Conservation (phyloP, 805 yeast genomes). For the Nakazawaea wickerhamii region DNA sequence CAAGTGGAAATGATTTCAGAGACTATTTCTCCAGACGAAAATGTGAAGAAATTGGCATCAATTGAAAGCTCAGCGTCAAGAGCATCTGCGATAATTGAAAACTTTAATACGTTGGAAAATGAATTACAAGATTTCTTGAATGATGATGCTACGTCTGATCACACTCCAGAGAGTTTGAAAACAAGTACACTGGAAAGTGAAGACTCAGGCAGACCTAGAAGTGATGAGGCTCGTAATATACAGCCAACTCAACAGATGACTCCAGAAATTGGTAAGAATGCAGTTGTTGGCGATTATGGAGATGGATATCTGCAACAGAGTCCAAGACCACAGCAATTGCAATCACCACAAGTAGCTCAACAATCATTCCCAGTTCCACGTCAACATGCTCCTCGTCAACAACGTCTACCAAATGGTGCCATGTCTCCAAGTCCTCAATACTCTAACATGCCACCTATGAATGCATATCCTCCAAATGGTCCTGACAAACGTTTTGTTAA, state of each 20-base stretch:
- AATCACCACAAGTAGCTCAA: neutral
- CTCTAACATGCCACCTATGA: neutral
- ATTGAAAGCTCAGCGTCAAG: conserved; percentile 3
- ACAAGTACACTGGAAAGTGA: neutral
- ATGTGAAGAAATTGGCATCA: neutral
- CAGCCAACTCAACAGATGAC: neutral
- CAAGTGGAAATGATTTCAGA: too few species aligned
- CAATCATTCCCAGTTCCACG: neutral
- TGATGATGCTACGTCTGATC: neutral
- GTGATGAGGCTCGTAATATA: neutral
- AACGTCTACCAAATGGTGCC: neutral
- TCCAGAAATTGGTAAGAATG: neutral
- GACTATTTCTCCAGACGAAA: too few species aligned
- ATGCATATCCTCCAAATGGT: neutral
- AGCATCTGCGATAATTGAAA: conserved; percentile 10
- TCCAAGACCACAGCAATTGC: neutral
- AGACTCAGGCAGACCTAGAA: conserved; percentile 1
- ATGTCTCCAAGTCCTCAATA: neutral
- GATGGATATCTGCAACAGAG: neutral
- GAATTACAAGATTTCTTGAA: conserved; percentile 12
- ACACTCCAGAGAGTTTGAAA: conserved; percentile 3
- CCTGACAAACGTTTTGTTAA: neutral
- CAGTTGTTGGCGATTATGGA: neutral
- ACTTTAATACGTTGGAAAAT: conserved; percentile 11
- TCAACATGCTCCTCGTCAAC: neutral